Conservation (phyloP, 345 rosid genomes). For the Gossypium rotundifolium region DNA sequence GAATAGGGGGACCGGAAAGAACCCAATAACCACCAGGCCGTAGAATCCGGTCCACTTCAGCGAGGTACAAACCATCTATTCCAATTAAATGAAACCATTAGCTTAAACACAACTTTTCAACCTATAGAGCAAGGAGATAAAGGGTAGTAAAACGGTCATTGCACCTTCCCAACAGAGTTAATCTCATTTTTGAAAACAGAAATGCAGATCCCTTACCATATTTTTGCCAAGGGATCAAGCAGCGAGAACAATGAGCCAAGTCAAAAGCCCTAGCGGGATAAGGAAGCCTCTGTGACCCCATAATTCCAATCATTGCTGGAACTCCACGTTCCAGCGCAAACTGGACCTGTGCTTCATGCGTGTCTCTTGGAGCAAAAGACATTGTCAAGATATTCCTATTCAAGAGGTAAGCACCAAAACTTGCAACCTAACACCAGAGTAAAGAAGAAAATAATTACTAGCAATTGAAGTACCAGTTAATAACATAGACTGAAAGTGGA, state of each 20-base stretch:
- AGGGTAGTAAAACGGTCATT: not conserved
- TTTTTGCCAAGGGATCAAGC: slow-evolving; percentile 81
- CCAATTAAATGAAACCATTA: slow-evolving; percentile 4
- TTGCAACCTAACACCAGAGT: slow-evolving; percentile 55
- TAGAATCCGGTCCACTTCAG: slow-evolving; percentile 83
- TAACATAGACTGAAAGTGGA: not conserved
- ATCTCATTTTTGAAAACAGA: not conserved
- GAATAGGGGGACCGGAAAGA: slow-evolving; percentile 90
- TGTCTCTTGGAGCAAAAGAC: slow-evolving; percentile 97
- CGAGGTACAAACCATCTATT: slow-evolving; percentile 74
- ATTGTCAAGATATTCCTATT: slow-evolving; percentile 69
- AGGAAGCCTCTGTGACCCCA: slow-evolving; percentile 84
- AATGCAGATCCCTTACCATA: slow-evolving; percentile 35
- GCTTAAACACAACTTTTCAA: slow-evolving; percentile 7
- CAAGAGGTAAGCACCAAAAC: slow-evolving; percentile 90
- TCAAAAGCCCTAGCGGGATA: slow-evolving; percentile 96
- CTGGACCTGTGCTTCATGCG: slow-evolving; percentile 95
- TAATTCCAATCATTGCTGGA: slow-evolving; percentile 85
- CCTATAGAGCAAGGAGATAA: not conserved
- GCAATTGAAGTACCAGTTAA: not conserved
- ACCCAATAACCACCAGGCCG: slow-evolving; percentile 99
- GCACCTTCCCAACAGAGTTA: too few species aligned
- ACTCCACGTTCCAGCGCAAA: slow-evolving; percentile 97
- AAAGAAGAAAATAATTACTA: slow-evolving; percentile 9
- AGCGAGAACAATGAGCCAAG: slow-evolving; percentile 96